phyloP scores from a whole-genome alignment of 1,139 yeast genomes.

The Pichia sp. region DNA sequence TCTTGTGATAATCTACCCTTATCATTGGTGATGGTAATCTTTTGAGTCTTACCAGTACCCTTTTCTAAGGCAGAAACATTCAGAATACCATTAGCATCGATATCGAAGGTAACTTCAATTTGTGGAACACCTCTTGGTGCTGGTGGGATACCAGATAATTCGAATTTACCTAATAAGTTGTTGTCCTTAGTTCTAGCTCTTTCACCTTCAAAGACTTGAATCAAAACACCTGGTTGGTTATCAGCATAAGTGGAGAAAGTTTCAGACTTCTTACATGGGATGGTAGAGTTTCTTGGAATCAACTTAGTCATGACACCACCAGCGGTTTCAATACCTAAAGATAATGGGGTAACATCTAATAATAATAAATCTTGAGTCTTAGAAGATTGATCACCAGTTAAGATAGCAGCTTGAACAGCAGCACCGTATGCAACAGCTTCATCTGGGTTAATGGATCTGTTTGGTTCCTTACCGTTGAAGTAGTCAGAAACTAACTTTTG shows the following conservation, averaged over 20 bases:
- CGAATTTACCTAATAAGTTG: conserved; percentile 98
- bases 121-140: conserved; percentile 99
- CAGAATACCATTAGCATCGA: conserved; percentile 98
- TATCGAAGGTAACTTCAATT: conserved; percentile 96
- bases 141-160: conserved; percentile 96
- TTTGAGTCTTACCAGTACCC: conserved; percentile 97
- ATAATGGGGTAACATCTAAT: conserved; percentile 96
- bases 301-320: conserved; percentile 97
- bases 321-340: conserved; percentile 99
- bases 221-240: conserved; percentile 97
- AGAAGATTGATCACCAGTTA: conserved; percentile 92
- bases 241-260: conserved; percentile 98
- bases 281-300: conserved; percentile 98
- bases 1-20: conserved; percentile 96
- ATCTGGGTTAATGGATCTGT: conserved; percentile 95
- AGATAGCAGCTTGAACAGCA: conserved; percentile 96
- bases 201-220: conserved; percentile 99
- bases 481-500: conserved; percentile 76
- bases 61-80: conserved; percentile 98
- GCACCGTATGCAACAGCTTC: conserved; percentile 98
- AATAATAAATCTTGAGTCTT: conserved; percentile 94
- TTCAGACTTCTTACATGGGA: conserved; percentile 97
- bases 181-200: conserved; percentile 98
- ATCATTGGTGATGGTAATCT: conserved; percentile 98
- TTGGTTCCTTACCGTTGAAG: conserved; percentile 83